These are phyloP conservation scores for Boletellus sp. DNA, from an alignment of 1,284 basidiomycete genomes.

Conservation along the genomic window DNA sequence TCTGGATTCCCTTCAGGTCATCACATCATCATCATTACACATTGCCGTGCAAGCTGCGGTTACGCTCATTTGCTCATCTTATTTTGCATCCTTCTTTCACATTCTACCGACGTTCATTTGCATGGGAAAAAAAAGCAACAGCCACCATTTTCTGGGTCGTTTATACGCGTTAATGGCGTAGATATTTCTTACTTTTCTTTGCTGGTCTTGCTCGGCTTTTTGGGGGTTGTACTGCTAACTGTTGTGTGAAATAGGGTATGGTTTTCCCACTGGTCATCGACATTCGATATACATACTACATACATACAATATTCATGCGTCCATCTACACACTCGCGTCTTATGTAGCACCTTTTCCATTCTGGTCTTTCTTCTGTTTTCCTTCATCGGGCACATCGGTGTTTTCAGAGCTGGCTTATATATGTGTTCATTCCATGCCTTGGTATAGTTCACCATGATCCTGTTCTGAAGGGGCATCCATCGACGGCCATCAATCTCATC, in stretches of 20 bases:
- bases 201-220: constrained; percentile 1
- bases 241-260: constrained; percentile 20
- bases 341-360: neutral
- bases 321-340: constrained; percentile 1
- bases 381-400: constrained; percentile 4
- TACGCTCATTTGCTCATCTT: constrained; percentile 11
- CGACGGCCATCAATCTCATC: neutral
- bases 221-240: constrained; percentile 9
- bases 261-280: constrained; percentile 6
- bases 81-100: constrained; percentile 13
- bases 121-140: constrained; percentile 6
- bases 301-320: constrained; percentile 2
- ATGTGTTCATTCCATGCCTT: neutral
- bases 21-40: constrained; percentile 14
- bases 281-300: constrained; percentile 1
- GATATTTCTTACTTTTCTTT: constrained; percentile 6
- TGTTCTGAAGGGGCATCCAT: neutral
- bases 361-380: neutral
- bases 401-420: neutral
- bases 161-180: constrained; percentile 8
- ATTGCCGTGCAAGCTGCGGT: constrained; percentile 13
- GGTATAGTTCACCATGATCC: neutral
- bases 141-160: neutral
- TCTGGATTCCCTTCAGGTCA: constrained; percentile 1
- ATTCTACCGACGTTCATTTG: constrained; percentile 7